These are phyloP conservation scores for Erythrobasidium hasegawianum DNA, from an alignment of 1,284 basidiomycete genomes.

Conservation along the genomic window DNA sequence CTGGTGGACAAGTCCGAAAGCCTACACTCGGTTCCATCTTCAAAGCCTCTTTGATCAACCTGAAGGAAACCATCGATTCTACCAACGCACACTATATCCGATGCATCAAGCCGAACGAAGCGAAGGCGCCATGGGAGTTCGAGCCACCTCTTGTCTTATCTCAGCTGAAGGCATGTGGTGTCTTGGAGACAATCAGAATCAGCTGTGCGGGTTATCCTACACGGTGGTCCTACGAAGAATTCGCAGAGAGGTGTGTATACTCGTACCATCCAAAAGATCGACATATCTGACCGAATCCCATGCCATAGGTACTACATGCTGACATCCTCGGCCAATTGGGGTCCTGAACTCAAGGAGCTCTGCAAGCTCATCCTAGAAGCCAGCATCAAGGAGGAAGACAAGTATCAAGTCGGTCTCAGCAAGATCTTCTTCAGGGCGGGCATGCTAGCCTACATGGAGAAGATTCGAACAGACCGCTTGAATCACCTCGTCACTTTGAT, in stretches of 20 bases:
- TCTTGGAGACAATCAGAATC: conserved; percentile 97
- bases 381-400: conserved; percentile 87
- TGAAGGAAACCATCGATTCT: conserved; percentile 96
- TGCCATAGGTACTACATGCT: conserved; percentile 99
- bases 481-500: conserved; percentile 89
- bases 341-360: conserved; percentile 64
- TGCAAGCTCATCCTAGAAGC: conserved; percentile 79
- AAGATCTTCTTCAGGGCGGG: conserved; percentile 99
- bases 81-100: conserved; percentile 99
- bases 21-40: conserved; percentile 98
- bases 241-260: conserved; percentile 99
- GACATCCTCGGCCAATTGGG: conserved; percentile 79
- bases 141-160: conserved; percentile 92
- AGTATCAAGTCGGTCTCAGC: conserved; percentile 93
- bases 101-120: conserved; percentile 99
- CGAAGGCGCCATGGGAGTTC: conserved; percentile 94
- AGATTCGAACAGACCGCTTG: conserved; percentile 77
- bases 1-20: conserved; percentile 60
- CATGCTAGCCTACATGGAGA: conserved; percentile 96
- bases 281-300: too few species aligned
- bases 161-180: conserved; percentile 96
- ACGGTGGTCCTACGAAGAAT: conserved; percentile 98
- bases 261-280: too few species aligned
- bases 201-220: conserved; percentile 98
- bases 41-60: conserved; percentile 85